Conservation (phyloP, 2,329 filamentous ascomycete genomes). For the Apiospora pterosperma region DNA sequence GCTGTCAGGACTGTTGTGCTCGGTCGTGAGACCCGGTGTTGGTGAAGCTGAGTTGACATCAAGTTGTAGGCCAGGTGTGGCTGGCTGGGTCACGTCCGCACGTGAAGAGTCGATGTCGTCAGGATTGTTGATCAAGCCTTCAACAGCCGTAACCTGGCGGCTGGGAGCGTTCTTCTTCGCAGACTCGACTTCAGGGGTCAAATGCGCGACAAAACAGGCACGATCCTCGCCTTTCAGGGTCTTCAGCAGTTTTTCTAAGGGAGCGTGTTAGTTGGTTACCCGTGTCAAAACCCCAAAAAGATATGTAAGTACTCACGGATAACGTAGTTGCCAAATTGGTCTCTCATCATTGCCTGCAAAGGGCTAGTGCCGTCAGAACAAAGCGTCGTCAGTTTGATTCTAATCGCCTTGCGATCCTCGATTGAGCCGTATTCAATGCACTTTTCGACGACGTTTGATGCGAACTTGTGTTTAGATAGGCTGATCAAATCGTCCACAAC, state of each 20-base stretch:
- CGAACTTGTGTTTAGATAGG: slow-evolving; percentile 92
- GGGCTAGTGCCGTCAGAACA: slow-evolving; percentile 64
- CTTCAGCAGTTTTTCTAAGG: slow-evolving; percentile 72
- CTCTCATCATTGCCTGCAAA: slow-evolving; percentile 77
- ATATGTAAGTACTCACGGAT: slow-evolving; percentile 69
- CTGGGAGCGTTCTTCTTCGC: slow-evolving; percentile 7
- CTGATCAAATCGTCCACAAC: slow-evolving; percentile 69
- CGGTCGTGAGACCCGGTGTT: slow-evolving; percentile 65
- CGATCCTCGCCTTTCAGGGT: slow-evolving; percentile 59
- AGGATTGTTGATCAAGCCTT: slow-evolving; percentile 1
- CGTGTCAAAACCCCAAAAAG: neutral
- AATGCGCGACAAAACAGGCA: slow-evolving; percentile 40
- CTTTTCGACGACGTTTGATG: slow-evolving; percentile 95
- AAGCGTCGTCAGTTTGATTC: slow-evolving; percentile 56
- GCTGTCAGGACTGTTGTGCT: slow-evolving; percentile 67
- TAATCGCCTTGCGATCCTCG: slow-evolving; percentile 67
- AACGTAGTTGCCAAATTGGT: slow-evolving; percentile 94
- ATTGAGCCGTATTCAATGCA: slow-evolving; percentile 72
- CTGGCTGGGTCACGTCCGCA: slow-evolving; percentile 23
- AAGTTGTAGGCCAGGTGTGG: slow-evolving; percentile 38
- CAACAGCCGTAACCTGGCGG: slow-evolving; percentile 5
- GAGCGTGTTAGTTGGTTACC: neutral
- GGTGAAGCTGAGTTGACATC: slow-evolving; percentile 53
- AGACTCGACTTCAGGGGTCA: slow-evolving; percentile 3
- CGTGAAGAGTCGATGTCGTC: neutral